These are phyloP conservation scores for Fragaria ananassa DNA, from an alignment of 306 rosid species.

Conservation along the genomic window DNA sequence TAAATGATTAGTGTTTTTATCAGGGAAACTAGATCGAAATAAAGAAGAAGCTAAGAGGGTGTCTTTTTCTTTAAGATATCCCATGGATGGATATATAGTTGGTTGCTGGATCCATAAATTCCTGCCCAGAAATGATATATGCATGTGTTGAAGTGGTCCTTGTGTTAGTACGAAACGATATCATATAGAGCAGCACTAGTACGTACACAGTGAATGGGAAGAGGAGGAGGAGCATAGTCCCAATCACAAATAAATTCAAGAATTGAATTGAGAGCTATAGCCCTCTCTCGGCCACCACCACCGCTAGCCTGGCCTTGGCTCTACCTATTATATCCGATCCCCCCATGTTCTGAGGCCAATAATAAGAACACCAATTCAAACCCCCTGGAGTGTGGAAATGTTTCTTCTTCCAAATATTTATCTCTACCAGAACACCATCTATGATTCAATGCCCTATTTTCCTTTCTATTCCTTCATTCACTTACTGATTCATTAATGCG, in stretches of 20 bases:
- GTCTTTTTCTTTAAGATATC: not conserved
- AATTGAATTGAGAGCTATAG: not conserved
- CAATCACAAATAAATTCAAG: not conserved
- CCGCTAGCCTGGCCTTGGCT: not conserved
- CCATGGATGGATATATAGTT: not conserved
- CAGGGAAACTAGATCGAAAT: not conserved
- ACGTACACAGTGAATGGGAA: not conserved
- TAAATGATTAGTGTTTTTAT: not conserved
- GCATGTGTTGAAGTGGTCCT: constrained; percentile 9
- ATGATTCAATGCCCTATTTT: not conserved
- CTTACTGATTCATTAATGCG: not conserved
- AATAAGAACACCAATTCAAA: not conserved
- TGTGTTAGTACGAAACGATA: not conserved
- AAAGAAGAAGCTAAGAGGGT: not conserved
- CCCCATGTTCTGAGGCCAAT: constrained; percentile 1
- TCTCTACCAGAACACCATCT: not conserved
- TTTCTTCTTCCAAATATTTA: not conserved
- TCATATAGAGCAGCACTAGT: not conserved
- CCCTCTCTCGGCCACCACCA: not conserved
- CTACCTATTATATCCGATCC: not conserved
- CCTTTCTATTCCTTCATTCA: not conserved
- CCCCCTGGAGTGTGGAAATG: not conserved
- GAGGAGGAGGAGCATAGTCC: constrained; percentile 1
- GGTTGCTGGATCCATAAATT: not conserved
- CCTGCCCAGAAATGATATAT: not conserved